Base-by-base conservation (phyloP, 352 stramenopile genomes). In the Hyaloperonospora arabidopsidis region DNA sequence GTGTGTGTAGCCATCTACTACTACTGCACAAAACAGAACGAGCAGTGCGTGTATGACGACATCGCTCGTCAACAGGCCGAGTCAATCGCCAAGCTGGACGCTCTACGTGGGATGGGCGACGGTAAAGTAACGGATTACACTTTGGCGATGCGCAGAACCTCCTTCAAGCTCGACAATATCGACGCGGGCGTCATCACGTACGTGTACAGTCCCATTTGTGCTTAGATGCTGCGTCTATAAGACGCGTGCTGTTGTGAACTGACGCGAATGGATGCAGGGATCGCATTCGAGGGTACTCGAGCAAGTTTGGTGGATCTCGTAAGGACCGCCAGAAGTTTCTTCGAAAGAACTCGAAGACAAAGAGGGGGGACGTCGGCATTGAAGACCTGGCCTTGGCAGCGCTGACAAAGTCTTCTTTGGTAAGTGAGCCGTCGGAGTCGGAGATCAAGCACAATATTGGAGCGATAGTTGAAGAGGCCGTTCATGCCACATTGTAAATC, bases 311-410 rank as follows among this genome's bases (percentile, higher is more conserved):
- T 19, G 82, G 82, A 14, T 74, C 68, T 5, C 67, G 61, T 21
- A 73, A 73, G 49, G 79, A 92, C 48, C 79, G 82, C 2, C 71
- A 71, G 52, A 92, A 89, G 54, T 92, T 92, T 47, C 58, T 92
- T 13, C 49, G 50, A 28, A 69, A 52, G 29, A 72, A 83, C 61
- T 57, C 61, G 12, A 72, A 63, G 57, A 50, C 49, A 5, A 65
- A 61, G 34, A 46, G 28, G 2, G 51, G 57, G 15, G 18, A 54
- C 8, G 44, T 68, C 11, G 72, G 70, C 44, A 59, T 68, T 23
- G 72, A 73, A 19, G 69, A 85, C 49, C 49, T 53, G 14, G 60
- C 40, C 13, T 48, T 69, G 45, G 49, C 67, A 21, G 49, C 58
- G 50, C 52, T 45, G 38, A 45, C n/a, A 11, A 61, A 63, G 7